These are phyloP conservation scores for Paecilomyces sp. DNA, from an alignment of 2,329 filamentous ascomycete species.

Conservation along the genomic window DNA sequence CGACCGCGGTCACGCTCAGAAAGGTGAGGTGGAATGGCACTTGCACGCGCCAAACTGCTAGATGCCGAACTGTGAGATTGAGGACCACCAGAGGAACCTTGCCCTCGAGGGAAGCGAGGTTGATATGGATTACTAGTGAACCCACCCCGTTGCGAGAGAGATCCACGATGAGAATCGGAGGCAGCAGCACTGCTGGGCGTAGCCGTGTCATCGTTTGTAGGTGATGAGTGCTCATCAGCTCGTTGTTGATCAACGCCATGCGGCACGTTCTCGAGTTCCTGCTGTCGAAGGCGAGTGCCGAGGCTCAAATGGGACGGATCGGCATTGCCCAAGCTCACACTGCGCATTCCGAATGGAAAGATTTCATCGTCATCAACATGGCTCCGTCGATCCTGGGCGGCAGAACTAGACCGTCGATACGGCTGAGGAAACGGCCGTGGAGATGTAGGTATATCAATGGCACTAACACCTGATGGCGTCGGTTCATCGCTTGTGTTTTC, in stretches of 20 bases:
- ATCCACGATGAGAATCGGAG: slow-evolving; percentile 12
- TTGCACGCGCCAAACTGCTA: slow-evolving; percentile 31
- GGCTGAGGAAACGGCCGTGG: slow-evolving; percentile 33
- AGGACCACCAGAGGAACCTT: slow-evolving; percentile 29
- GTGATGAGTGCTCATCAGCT: slow-evolving; percentile 10
- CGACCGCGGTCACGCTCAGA: slow-evolving; percentile 30
- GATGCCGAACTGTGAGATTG: slow-evolving; percentile 34
- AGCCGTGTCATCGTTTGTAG: slow-evolving; percentile 12
- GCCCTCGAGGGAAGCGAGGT: slow-evolving; percentile 30
- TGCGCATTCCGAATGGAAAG: slow-evolving; percentile 39
- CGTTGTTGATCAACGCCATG: slow-evolving; percentile 14
- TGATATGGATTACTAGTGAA: slow-evolving; percentile 26
- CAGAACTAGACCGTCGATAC: slow-evolving; percentile 40
- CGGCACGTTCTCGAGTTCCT: slow-evolving; percentile 20
- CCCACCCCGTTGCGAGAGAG: slow-evolving; percentile 12
- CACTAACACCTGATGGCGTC: slow-evolving; percentile 29
- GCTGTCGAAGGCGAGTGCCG: slow-evolving; percentile 24
- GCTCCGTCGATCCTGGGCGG: slow-evolving; percentile 27
- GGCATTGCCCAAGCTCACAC: slow-evolving; percentile 39
- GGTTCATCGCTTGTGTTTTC: slow-evolving; percentile 29
- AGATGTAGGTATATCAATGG: slow-evolving; percentile 44
- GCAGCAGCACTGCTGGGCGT: slow-evolving; percentile 10
- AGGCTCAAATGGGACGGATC: slow-evolving; percentile 26
- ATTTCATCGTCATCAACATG: slow-evolving; percentile 34
- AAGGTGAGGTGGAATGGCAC: slow-evolving; percentile 22